These are phyloP conservation scores for Solanum rostratum DNA, from an alignment of 257 asterid genomes.

Conservation along the genomic window DNA sequence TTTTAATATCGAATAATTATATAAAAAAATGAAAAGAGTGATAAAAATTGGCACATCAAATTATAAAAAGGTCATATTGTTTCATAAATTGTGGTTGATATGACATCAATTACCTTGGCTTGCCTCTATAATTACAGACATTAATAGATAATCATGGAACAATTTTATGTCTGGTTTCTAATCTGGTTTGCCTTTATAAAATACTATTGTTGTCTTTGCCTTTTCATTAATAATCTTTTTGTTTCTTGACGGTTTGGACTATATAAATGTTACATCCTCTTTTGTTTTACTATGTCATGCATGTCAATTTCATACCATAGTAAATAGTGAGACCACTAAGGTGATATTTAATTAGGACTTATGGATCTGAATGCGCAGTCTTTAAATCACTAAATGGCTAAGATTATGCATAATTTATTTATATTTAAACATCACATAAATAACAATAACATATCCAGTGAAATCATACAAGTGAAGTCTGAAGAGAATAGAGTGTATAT, in stretches of 20 bases:
- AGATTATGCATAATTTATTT: no score
- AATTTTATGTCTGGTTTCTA: not conserved
- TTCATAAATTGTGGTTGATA: constrained; percentile 13
- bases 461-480: no score
- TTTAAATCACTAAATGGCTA: no score
- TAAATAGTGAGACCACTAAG: not conserved
- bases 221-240: not conserved
- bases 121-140: constrained; percentile 29
- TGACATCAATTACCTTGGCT: constrained; percentile 8
- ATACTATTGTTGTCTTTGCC: not conserved
- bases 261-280: not conserved
- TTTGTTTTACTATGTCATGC: not conserved
- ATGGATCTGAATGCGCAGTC: no score
- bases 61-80: constrained; percentile 10
- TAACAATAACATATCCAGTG: no score
- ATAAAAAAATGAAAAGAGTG: not conserved
- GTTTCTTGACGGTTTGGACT: not conserved
- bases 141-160: constrained; percentile 3
- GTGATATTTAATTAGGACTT: not conserved
- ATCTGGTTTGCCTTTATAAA: constrained; percentile 6
- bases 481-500: no score
- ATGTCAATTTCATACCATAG: not conserved
- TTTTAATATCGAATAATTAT: not conserved
- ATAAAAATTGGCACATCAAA: constrained; percentile 5
- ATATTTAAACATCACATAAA: no score